Percentiles rank a stretch among this genome's conserved stretches.
These are phyloP conservation scores for Alternaria dauci DNA, from an alignment of 2,329 filamentous ascomycete genomes.

Conservation along the genomic window DNA sequence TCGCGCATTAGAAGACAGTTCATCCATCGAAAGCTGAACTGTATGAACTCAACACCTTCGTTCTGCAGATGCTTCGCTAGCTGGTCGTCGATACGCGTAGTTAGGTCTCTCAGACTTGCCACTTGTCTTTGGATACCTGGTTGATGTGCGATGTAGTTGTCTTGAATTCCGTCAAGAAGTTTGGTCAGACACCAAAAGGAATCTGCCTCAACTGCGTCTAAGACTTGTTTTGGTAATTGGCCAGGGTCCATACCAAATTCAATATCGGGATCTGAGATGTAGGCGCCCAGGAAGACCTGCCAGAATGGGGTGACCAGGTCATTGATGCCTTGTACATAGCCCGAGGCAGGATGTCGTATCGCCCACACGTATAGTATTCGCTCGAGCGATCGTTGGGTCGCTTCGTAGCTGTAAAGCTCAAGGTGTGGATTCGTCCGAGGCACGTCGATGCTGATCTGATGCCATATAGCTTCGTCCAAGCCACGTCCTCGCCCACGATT, in stretches of 20 bases:
- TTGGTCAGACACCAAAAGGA: slow-evolving; percentile 99
- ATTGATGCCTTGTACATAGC: slow-evolving; percentile 98
- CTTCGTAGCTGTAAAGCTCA: slow-evolving; percentile 93
- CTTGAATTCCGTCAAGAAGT: slow-evolving; percentile 96
- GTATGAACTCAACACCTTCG: slow-evolving; percentile 96
- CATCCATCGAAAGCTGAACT: slow-evolving; percentile 99
- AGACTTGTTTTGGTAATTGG: slow-evolving; percentile 85
- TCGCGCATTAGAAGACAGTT: slow-evolving; percentile 98
- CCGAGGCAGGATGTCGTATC: slow-evolving; percentile 94
- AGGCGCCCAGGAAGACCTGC: slow-evolving; percentile 94
- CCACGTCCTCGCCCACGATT: slow-evolving; percentile 73
- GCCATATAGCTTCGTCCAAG: slow-evolving; percentile 97
- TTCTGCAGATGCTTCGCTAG: slow-evolving; percentile 88
- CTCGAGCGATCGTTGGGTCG: slow-evolving; percentile 92
- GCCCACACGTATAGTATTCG: slow-evolving; percentile 98
- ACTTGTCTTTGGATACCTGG: slow-evolving; percentile 97
- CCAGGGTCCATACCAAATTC: slow-evolving; percentile 97
- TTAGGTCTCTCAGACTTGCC: slow-evolving; percentile 85
- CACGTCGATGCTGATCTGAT: slow-evolving; percentile 98
- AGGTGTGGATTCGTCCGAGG: slow-evolving; percentile 96
- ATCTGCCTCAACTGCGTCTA: slow-evolving; percentile 97
- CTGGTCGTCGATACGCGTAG: slow-evolving; percentile 83
- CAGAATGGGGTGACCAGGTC: slow-evolving; percentile 97
- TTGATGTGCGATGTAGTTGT: slow-evolving; percentile 98
- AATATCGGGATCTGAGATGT: slow-evolving; percentile 93